Evolutionary conservation across 345 rosid genomes (phyloP), one percentile per base, ranked within the genome.

Genomic region (Rubroshorea leprosula): DNA sequence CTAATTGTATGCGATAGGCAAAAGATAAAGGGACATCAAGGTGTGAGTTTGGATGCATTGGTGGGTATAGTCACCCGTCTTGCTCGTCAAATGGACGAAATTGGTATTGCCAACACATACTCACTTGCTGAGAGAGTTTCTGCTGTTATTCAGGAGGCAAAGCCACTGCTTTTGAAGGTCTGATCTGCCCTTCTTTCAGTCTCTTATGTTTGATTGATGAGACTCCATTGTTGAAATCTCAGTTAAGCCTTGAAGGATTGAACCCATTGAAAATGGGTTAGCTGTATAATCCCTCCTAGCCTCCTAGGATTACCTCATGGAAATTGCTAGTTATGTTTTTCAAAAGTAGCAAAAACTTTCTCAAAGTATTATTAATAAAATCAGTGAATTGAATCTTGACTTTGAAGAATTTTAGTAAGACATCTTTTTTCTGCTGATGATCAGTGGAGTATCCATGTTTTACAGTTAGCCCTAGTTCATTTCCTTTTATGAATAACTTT

Each of bases 21-120:
- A 70, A 90, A 80, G 86, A 79, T 94, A 29, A 77, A 80, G 66
- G 99, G 99, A 51, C 38, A 69, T 58, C 89, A 85, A 79, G 97
- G 99, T 24, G 95, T 94, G 5, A 94, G 96, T 81, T 62, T 94
- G 74, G 99, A 94, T 76, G 96, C 70, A 27, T 67, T 94, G 66
- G 93, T 94, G 55, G 95, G 95, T 12, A 90, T 90, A 68, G 84
- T 82, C 61, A 90, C 99, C 54, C 95, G 96, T 54, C 70, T 94
- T 52, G 97, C 92, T 38, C 90, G 95, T 46, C 90, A 84, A 67
- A 68, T 94, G 47, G 99, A 90, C 74, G 87, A 62, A 51, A 82
- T 90, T 49, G 94, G 99, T 71, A 70, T 94, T 62, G 71, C 76
- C 31, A 87, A 80, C 54, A 66, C 72, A 22, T 87, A 82, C 81